Conservation (phyloP, 345 rosid genomes). For the Toxicodendron radicans region DNA sequence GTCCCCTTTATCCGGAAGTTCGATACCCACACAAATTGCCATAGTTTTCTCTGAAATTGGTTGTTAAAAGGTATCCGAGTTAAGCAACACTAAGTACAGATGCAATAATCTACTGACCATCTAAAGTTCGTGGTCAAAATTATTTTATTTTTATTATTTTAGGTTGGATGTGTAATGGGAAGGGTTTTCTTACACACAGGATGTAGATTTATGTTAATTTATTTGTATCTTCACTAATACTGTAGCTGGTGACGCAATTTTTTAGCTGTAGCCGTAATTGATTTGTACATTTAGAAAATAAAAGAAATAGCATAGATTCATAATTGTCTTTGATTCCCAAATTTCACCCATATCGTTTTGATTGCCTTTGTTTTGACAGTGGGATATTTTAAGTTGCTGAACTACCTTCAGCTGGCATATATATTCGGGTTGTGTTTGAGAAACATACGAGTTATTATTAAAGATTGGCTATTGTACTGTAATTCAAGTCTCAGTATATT, state of each 20-base stretch:
- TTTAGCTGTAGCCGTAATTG: conserved; percentile 11
- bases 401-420: no score
- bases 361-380: not conserved
- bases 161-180: no score
- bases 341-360: not conserved
- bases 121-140: not conserved
- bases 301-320: not conserved
- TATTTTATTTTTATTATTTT: no score
- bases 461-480: no score
- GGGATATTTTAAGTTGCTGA: no score
- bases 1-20: not conserved
- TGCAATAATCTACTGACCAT: not conserved
- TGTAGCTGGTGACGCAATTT: not conserved
- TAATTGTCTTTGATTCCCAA: not conserved
- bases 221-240: conserved; percentile 2
- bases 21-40: not conserved
- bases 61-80: no score
- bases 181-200: not conserved
- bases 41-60: not conserved
- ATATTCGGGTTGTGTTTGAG: no score
- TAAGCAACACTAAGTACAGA: no score
- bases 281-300: conserved; percentile 27
- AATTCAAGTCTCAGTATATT: no score
- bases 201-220: conserved; percentile 3
- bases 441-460: no score